These are phyloP conservation scores for Crucihimalaya himalaica DNA, from an alignment of 345 rosid genomes.

Conservation along the genomic window DNA sequence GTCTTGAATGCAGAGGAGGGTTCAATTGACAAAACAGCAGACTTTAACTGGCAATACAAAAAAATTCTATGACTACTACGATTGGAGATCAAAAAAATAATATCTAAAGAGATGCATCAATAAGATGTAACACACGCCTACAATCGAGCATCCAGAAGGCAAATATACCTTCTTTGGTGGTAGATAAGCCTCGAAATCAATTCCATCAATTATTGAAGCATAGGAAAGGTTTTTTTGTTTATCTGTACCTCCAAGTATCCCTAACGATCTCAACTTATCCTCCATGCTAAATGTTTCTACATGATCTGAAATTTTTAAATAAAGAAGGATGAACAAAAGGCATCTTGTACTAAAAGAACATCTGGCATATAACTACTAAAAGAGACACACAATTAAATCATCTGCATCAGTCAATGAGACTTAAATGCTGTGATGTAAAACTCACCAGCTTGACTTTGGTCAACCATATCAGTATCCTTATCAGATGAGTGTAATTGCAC, in stretches of 20 bases:
- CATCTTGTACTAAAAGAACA: slow-evolving; percentile 5
- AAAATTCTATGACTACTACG: slow-evolving; percentile 8
- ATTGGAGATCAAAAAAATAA: neutral
- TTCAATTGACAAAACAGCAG: slow-evolving; percentile 64
- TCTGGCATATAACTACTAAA: slow-evolving; percentile 3
- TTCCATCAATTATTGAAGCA: slow-evolving; percentile 47
- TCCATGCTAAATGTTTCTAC: slow-evolving; percentile 60
- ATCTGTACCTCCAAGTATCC: slow-evolving; percentile 52
- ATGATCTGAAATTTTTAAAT: slow-evolving; percentile 44
- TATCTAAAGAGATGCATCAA: neutral
- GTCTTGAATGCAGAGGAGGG: slow-evolving; percentile 64
- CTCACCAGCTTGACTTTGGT: slow-evolving; percentile 56
- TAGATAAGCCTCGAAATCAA: slow-evolving; percentile 58
- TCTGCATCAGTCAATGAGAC: neutral
- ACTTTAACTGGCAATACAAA: slow-evolving; percentile 58
- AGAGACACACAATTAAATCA: neutral
- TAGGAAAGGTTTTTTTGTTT: slow-evolving; percentile 40
- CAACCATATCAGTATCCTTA: slow-evolving; percentile 51
- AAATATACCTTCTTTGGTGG: slow-evolving; percentile 74
- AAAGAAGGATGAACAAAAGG: slow-evolving; percentile 19
- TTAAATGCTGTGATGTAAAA: slow-evolving; percentile 11
- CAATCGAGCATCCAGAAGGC: neutral
- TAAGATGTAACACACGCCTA: neutral
- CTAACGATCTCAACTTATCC: slow-evolving; percentile 60
- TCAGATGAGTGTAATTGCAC: slow-evolving; percentile 44